Base-by-base conservation (phyloP, 371 early-diverging fungal genomes). In the Syncephalastrum sp. region DNA sequence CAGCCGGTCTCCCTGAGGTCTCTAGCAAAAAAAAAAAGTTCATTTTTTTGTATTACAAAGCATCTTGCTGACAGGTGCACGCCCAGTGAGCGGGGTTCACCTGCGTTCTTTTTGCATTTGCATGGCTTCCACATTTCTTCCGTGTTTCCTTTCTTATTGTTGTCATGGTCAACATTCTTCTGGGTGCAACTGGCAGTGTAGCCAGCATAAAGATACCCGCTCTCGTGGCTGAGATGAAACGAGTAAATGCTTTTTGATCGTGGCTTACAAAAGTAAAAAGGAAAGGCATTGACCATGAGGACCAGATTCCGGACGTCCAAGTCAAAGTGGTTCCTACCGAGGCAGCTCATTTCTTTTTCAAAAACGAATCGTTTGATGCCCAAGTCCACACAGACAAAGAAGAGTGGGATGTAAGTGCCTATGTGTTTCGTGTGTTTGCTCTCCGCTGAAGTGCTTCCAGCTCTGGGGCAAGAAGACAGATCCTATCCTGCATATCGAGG, bases 401-500 rank as follows among this genome's bases (percentile, higher is more conserved):
- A 64, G 98, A 97, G 70, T 96, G 96, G 96, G 71, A 54, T 50
- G 87, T 88, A 77, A 53, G 79, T 54, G 27, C 14, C 13, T 17
- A 15, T 41, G 23, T 19, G 19, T 53, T 53, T 21, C n/a, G 46
- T 43, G 21, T 21, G 21, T 21, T 2, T 21, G 21, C 21, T 21
- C 2, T 21, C 2, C 2, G 21, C 21, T 21, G 21, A 21, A 21
- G 21, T 21, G 21, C 56, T 44, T 15, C n/a, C 64, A 89, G 86
- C 63, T 73, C 14, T 97, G 97, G 97, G 74, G 67, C 42, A 83
- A 87, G 57, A 82, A 85, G 57, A 80, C 84, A 3, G 97, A 98
- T 70, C 95, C 95, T 0, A 95, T 98, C 6, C 75, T 97, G 42
- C 98, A 98, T 72, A 96, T 98, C 53, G 94, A 96, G 53, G 92